phyloP scores from a whole-genome alignment of 768 basidiomycete species.

The Boletales sp. region DNA sequence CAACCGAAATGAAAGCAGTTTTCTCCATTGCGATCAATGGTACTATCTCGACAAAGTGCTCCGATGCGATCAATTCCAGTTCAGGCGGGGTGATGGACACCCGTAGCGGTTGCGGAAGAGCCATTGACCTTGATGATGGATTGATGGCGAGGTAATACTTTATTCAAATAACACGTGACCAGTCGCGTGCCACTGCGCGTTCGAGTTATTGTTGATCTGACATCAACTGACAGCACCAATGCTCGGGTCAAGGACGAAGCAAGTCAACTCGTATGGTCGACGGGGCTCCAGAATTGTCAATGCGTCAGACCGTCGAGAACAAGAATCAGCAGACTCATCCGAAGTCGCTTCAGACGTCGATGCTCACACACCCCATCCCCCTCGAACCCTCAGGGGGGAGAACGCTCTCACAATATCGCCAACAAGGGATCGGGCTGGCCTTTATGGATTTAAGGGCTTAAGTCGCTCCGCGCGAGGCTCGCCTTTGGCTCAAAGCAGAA shows the following conservation, averaged over 20 bases:
- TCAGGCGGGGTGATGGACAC: slow-evolving; percentile 78
- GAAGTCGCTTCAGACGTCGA: slow-evolving; percentile 35
- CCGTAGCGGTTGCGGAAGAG: slow-evolving; percentile 69
- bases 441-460: slow-evolving; percentile 11
- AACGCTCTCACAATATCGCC: slow-evolving; percentile 24
- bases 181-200: slow-evolving; percentile 6
- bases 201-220: neutral
- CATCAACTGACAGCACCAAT: neutral
- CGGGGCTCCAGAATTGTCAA: slow-evolving; percentile 59
- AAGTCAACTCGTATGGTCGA: slow-evolving; percentile 63
- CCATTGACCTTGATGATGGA: slow-evolving; percentile 44
- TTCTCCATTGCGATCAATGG: slow-evolving; percentile 88
- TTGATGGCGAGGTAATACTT: too few species aligned
- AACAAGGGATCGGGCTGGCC: slow-evolving; percentile 9
- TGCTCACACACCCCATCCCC: slow-evolving; percentile 2
- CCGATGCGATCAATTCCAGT: slow-evolving; percentile 83
- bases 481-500: slow-evolving; percentile 23
- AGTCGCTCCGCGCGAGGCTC: slow-evolving; percentile 17
- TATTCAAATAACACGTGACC: slow-evolving; percentile 18
- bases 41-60: slow-evolving; percentile 81
- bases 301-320: slow-evolving; percentile 33
- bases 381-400: slow-evolving; percentile 16
- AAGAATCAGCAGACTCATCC: slow-evolving; percentile 30
- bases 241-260: slow-evolving; percentile 61
- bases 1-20: slow-evolving; percentile 84